A percentile compares a stretch with the other conserved stretches of the same genome.
Evolutionary conservation across 495 filamentous ascomycete genomes (phyloP).

Genomic region (Lasiosphaeris hirsuta): DNA sequence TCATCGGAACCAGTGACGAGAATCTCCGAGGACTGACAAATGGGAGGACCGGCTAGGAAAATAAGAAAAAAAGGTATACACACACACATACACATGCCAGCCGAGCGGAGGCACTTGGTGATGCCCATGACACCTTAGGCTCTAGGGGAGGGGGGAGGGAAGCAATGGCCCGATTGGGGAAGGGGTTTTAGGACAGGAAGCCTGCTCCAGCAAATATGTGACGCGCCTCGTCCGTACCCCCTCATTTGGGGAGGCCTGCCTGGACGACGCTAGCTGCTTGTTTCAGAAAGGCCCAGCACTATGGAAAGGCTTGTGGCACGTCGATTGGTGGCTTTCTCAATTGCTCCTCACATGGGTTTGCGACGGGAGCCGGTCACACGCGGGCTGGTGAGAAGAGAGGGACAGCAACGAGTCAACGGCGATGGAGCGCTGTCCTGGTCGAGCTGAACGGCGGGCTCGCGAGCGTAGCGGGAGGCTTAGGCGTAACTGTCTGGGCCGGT

Average conservation of each 20-base stretch:
- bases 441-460: neutral
- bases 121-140: too few relatives aligned
- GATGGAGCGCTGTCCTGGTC: neutral
- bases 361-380: conserved; percentile 7
- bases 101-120: neutral
- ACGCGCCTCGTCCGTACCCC: neutral
- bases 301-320: conserved; percentile 11
- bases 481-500: neutral
- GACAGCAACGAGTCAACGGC: neutral
- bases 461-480: neutral
- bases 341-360: conserved; percentile 5
- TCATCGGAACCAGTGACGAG: conserved; percentile 2
- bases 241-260: neutral
- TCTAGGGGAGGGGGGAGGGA: too few relatives aligned
- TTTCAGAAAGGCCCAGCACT: conserved; percentile 12
- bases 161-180: conserved; percentile 8
- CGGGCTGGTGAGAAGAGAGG: neutral
- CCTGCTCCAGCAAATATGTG: neutral
- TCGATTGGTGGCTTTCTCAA: conserved; percentile 10
- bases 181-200: neutral
- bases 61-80: neutral
- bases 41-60: neutral
- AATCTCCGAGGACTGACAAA: conserved; percentile 1
- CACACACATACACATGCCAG: neutral
- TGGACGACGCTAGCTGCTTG: conserved; percentile 5